Base-by-base conservation (phyloP, 352 stramenopile genomes). In the Phytophthora uliginosa region DNA sequence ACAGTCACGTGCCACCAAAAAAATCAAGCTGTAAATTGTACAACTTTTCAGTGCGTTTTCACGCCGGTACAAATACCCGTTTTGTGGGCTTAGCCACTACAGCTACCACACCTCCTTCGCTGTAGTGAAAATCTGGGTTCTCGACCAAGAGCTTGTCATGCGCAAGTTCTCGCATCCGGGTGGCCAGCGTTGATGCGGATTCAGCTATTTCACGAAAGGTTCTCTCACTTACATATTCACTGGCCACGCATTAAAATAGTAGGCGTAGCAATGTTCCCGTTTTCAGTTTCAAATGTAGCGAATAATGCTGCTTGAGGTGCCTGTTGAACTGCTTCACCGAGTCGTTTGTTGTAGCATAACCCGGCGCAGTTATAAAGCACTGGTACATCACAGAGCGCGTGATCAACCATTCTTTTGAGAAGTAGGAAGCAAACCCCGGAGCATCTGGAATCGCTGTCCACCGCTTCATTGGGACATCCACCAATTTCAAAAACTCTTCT, bases 211-310 rank as follows among this genome's bases (percentile, higher is more conserved):
- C 38, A 12, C 56, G 36, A 53, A 63, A 63, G 1, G 0, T 2
- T 28, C 40, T 4, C 2, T 3, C 47, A 36, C 0, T 34, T 5
- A 12, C 47, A 2, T 28, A 65, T 38, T 65, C 59, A 24, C 31
- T 65, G 1, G 47, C 18, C 2, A 47, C 42, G n/a, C 59, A 57
- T 15, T 64, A 3, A n/a, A 45, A 45, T 5, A 64, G 45, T 47
- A 48, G 42, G 6, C 38, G 45, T 18, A 59, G 6, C 38, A 47
- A 18, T 47, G 38, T 47, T 47, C 10, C 38, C 38, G 17, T 47
- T n/a, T 47, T 47, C 4, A 47, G 17, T 18, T 47, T 47, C 10
- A 47, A 47, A 18, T 47, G 38, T 18, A 47, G 38, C 38, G 38
- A n/a, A 18, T 47, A 47, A 18, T 47, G 38, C 38, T 47, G 38